Base-by-base conservation (phyloP, 768 basidiomycete genomes). In the Amanita brunnescens region DNA sequence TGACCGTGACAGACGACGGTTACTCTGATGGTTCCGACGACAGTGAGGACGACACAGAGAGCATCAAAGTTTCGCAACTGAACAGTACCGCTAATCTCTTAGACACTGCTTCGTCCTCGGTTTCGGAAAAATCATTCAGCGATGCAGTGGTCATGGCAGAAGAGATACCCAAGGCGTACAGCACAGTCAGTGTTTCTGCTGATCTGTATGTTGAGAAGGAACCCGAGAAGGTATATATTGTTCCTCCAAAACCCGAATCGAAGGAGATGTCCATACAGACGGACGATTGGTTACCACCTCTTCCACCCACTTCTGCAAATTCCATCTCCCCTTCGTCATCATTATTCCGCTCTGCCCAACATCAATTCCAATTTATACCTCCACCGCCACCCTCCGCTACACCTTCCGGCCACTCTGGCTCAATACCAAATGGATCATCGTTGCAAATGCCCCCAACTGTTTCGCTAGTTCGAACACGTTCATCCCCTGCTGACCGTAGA, bases 231-330 rank as follows among this genome's bases (percentile, higher is more conserved):
- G 64, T 70, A 6, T 62, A 64, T 26, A 57, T 58, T 18, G 53
- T 53, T 6, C 65, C 65, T 16, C 79, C 78, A 9, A 86, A 81
- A 62, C 79, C 81, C 0, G 82, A 87, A 57, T 67, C 79, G 29
- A 81, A 72, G 61, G 89, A 92, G 58, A 86, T 81, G 54, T 85
- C 81, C 2, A 80, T 83, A 30, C 89, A 92, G 68, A 91, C 89
- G 1, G 90, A 92, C 54, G 75, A 76, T 45, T 86, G 83, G 85
- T 67, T 62, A 12, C 79, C 79, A 9, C 70, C 75, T 7, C 62
- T 69, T 3, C 53, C 64, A 1, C 54, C 64, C 8, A 70, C 75
- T 9, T 62, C 70, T 4, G 52, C 64, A 0, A 54, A 64, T 9
- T 57, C 68, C 6, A 50, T 62, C 14, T 48, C 61, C 6, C 46